Percentiles rank a stretch among this genome's conserved stretches.
Conservation (phyloP, 2,329 filamentous ascomycete species). For the Cladophialophora carrionii region DNA sequence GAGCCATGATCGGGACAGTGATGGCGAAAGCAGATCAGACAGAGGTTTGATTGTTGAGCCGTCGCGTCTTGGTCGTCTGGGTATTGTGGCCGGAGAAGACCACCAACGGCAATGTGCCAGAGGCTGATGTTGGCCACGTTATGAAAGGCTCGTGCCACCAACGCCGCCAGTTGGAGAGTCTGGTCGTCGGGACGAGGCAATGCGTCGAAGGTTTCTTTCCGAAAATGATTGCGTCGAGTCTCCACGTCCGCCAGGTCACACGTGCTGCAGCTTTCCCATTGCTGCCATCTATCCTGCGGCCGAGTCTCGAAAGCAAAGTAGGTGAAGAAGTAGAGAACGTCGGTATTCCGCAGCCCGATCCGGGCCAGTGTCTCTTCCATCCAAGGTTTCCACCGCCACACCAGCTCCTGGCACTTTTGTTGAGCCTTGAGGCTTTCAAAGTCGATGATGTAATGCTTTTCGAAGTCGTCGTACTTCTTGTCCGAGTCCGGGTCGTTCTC, state of each 20-base stretch:
- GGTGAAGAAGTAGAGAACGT: slow-evolving; percentile 29
- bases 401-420: slow-evolving; percentile 30
- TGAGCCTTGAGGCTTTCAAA: slow-evolving; percentile 26
- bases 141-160: slow-evolving; percentile 29
- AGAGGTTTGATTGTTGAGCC: slow-evolving; percentile 21
- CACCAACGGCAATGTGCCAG: slow-evolving; percentile 35
- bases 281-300: neutral
- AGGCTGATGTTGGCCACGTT: slow-evolving; percentile 30
- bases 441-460: slow-evolving; percentile 28
- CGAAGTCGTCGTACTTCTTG: slow-evolving; percentile 29
- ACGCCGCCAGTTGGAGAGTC: slow-evolving; percentile 26
- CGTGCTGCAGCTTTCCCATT: slow-evolving; percentile 15
- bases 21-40: slow-evolving; percentile 37
- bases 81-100: slow-evolving; percentile 19
- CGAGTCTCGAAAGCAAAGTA: slow-evolving; percentile 14
- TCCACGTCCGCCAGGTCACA: slow-evolving; percentile 26
- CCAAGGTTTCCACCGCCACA: slow-evolving; percentile 34
- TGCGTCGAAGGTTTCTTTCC: slow-evolving; percentile 14
- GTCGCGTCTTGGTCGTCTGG: slow-evolving; percentile 11
- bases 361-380: slow-evolving; percentile 21
- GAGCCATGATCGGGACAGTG: slow-evolving; percentile 38
- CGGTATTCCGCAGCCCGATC: slow-evolving; percentile 14
- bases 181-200: slow-evolving; percentile 26
- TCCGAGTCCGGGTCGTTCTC: slow-evolving; percentile 31
- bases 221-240: slow-evolving; percentile 14